These are phyloP conservation scores for Populus hybrid DNA, from an alignment of 441 rosid species.

Conservation along the genomic window DNA sequence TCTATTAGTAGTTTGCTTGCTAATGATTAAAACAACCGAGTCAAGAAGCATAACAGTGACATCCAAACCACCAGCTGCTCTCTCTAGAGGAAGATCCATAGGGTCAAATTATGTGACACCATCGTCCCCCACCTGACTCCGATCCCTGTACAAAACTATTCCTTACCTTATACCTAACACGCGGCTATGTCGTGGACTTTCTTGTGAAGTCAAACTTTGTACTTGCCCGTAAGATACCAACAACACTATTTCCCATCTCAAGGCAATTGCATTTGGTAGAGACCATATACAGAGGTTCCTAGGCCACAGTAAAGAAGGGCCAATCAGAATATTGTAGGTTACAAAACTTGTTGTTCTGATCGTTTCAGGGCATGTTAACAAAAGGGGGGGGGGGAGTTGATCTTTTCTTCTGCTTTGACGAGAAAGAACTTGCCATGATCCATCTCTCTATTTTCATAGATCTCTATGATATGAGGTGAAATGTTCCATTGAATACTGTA, in stretches of 20 bases:
- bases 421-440: too few relatives aligned
- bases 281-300: background rate
- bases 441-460: too few relatives aligned
- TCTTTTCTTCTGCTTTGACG: too few relatives aligned
- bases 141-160: too few relatives aligned
- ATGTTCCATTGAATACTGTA: too few relatives aligned
- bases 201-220: constrained; percentile 20
- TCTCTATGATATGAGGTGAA: too few relatives aligned
- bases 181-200: constrained; percentile 10
- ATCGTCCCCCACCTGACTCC: constrained; percentile 7
- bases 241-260: background rate
- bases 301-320: background rate
- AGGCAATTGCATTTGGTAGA: background rate
- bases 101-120: constrained; percentile 48
- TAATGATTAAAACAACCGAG: too few relatives aligned
- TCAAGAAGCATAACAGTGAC: too few relatives aligned
- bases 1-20: background rate
- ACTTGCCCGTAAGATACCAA: background rate
- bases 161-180: constrained; percentile 24
- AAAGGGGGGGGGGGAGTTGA: background rate
- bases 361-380: background rate
- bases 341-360: background rate
- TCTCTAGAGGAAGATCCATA: background rate
- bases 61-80: too few relatives aligned
- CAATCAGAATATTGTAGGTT: background rate